phyloP scores from a whole-genome alignment of 106 monocot species.

The Allium fistulosum region DNA sequence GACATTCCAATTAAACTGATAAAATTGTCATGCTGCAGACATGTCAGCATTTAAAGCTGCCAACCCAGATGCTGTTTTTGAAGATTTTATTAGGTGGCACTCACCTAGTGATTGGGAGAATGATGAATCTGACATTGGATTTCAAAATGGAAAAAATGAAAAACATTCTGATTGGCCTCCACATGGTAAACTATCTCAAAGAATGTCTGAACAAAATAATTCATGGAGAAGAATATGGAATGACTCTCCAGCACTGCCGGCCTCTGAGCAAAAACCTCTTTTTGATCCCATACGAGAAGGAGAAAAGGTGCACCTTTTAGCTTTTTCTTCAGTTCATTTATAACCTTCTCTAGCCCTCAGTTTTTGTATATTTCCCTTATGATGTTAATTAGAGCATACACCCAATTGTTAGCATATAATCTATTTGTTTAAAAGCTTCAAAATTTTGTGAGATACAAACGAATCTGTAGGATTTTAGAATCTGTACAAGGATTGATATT shows the following conservation, averaged over 20 bases:
- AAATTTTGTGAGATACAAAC: too few relatives aligned
- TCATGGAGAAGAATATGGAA: conserved; percentile 91
- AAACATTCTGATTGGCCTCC: conserved; percentile 57
- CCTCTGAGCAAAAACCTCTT: conserved; percentile 74
- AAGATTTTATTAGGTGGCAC: conserved; percentile 99
- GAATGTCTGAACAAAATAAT: conserved; percentile 89
- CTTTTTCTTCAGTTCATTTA: too few relatives aligned
- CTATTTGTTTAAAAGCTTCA: too few relatives aligned
- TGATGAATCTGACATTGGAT: conserved; percentile 28
- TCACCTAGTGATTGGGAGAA: conserved; percentile 93
- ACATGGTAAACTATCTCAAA: conserved; percentile 69
- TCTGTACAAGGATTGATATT: too few relatives aligned
- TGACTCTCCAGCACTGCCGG: conserved; percentile 62
- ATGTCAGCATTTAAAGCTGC: conserved; percentile 99
- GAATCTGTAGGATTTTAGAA: too few relatives aligned
- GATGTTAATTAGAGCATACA: too few relatives aligned
- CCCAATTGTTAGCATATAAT: too few relatives aligned
- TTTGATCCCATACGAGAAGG: conserved; percentile 88
- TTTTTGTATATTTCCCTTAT: too few relatives aligned
- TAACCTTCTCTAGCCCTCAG: too few relatives aligned
- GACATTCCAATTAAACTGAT: too few relatives aligned
- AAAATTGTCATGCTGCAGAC: conserved; percentile 29
- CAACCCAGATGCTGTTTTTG: conserved; percentile 93
- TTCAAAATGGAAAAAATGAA: conserved; percentile 3
- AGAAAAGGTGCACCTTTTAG: conserved; percentile 52